Percentiles rank a stretch among this genome's conserved stretches.
Evolutionary conservation across 108 stramenopile species (phyloP).

Genomic region (Heterococcus sp.): DNA sequence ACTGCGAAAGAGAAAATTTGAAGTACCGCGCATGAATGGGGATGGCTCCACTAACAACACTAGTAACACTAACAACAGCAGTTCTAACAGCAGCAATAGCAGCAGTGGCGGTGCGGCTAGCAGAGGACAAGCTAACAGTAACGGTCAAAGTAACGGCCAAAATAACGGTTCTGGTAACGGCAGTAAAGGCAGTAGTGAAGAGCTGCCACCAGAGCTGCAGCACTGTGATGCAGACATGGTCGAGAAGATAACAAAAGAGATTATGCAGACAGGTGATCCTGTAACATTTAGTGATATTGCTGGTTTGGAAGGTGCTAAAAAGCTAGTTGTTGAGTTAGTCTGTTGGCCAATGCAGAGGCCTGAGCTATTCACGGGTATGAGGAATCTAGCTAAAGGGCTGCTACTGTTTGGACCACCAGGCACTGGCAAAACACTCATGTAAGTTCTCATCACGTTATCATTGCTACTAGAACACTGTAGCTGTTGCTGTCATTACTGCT

Average conservation of each 20-base stretch:
- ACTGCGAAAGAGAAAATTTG: neutral
- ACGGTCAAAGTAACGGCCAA: neutral
- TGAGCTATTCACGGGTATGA: constrained; percentile 51
- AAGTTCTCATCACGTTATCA: too few relatives aligned
- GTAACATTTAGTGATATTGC: constrained; percentile 58
- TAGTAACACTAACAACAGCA: neutral
- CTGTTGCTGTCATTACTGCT: too few relatives aligned
- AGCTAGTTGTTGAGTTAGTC: constrained; percentile 52
- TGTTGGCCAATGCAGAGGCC: constrained; percentile 56
- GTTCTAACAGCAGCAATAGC: neutral
- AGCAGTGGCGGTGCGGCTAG: neutral
- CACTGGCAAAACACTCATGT: constrained; percentile 90
- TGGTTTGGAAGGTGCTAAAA: constrained; percentile 54
- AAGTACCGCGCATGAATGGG: neutral
- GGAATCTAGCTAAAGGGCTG: constrained; percentile 51
- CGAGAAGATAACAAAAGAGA: constrained; percentile 40
- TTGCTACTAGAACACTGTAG: too few relatives aligned
- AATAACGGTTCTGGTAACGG: neutral
- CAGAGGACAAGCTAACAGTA: neutral
- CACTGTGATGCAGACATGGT: constrained; percentile 49
- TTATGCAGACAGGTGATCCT: constrained; percentile 33
- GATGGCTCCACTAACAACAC: neutral
- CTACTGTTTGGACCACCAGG: constrained; percentile 74
- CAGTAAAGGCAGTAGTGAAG: constrained; percentile 6
- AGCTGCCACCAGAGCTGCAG: constrained; percentile 47